Evolutionary conservation across 331 rosid species (phyloP), one percentile per base, ranked within the genome.

Genomic region (Acacia pycnantha): DNA sequence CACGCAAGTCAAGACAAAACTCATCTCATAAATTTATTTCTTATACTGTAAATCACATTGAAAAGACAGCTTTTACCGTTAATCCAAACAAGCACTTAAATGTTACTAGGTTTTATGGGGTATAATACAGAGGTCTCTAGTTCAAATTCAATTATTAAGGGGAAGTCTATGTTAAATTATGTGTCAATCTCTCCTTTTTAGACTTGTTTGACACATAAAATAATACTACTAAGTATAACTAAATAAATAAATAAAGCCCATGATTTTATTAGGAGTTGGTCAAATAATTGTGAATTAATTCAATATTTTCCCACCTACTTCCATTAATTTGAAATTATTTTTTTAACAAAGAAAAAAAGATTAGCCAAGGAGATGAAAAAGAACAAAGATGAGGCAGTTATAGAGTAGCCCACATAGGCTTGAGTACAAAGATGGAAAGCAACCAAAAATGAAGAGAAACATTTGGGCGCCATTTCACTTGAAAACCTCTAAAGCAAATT

Each of bases 401-500:
- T 59, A 50, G 43, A n/a, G 73, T 51, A 72, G 58, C 56, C 82
- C 77, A 53, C 26, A 15, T 70, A 79, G 31, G 58, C 66, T 22
- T 70, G 70, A 8, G 40, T 74, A 48, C 64, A 74, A 74, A 71
- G 22, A 56, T 86, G 84, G 85, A 84, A 82, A 40, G 78, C 88
- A 80, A 81, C 33, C 13, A 6, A 9, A 10, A 6, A 50, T 73
- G 79, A 81, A 83, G 81, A 73, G 11, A 85, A 82, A 77, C 73
- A 84, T 82, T 78, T 85, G 70, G 82, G 89, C 84, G 76, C 91
- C 89, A 89, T 73, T 73, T 72, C 75, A 80, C 29, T 54, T 48
- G 41, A 48, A 73, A 70, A 33, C 8, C n/a, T 15, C 14, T 14
- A 33, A 72, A 54, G 14, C 70, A 48, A 85, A 68, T 70, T 76